Evolutionary conservation across 2,329 filamentous ascomycete genomes (phyloP).

Genomic region (Bipolaris victoriae): DNA sequence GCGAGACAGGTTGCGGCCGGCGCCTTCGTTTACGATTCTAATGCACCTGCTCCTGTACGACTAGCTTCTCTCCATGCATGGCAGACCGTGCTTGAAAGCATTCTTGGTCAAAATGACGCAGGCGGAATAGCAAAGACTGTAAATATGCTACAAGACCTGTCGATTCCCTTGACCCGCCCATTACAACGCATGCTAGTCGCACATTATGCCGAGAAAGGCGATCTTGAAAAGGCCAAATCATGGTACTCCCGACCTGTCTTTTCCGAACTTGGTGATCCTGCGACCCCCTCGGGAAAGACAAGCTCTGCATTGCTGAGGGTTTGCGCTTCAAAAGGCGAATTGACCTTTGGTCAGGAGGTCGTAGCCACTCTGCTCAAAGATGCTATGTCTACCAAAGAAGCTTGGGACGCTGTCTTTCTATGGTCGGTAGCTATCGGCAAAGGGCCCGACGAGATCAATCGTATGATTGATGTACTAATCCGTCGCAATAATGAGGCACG

Average conservation of each 20-base stretch:
- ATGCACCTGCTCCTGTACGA: constrained; percentile 4
- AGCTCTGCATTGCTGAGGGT: constrained; percentile 65
- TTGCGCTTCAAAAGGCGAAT: constrained; percentile 51
- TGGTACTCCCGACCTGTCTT: constrained; percentile 69
- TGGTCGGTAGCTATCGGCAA: constrained; percentile 77
- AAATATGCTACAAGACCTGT: constrained; percentile 56
- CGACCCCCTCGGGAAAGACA: constrained; percentile 40
- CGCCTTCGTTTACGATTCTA: constrained; percentile 18
- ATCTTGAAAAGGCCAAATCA: constrained; percentile 65
- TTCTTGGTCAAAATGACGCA: constrained; percentile 66
- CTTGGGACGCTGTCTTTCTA: constrained; percentile 75
- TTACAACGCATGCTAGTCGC: constrained; percentile 61
- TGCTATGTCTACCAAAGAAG: constrained; percentile 53
- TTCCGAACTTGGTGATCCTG: constrained; percentile 18
- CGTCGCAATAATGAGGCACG: constrained; percentile 56
- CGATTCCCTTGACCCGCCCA: constrained; percentile 45
- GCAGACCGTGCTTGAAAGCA: constrained; percentile 61
- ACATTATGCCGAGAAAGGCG: constrained; percentile 66
- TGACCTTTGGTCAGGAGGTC: constrained; percentile 51
- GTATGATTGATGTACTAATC: constrained; percentile 74
- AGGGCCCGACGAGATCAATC: constrained; percentile 72
- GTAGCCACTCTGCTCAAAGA: constrained; percentile 46
- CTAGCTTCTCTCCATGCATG: constrained; percentile 22
- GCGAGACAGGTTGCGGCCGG: constrained; percentile 33
- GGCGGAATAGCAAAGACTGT: constrained; percentile 64